A percentile compares a stretch with the other conserved stretches of the same genome.
Conservation (phyloP, 345 rosid species). For the Brassica incana region DNA sequence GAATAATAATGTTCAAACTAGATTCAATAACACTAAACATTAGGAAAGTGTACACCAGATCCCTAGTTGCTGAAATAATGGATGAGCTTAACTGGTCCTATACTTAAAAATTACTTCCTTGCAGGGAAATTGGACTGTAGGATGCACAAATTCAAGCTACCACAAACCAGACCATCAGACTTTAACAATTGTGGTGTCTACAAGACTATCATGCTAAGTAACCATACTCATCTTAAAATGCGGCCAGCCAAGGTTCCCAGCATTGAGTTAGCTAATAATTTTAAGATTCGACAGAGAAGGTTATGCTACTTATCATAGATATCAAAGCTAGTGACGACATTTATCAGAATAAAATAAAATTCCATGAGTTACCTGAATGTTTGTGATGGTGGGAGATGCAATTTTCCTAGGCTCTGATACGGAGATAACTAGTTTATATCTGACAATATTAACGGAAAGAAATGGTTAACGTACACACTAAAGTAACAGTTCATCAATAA, state of each 20-base stretch:
- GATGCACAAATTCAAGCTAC: constrained; percentile 6
- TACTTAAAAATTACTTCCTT: neutral
- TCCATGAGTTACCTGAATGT: constrained; percentile 66
- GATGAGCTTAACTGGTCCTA: neutral
- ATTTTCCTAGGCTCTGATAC: constrained; percentile 82
- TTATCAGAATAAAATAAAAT: neutral
- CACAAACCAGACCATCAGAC: constrained; percentile 14
- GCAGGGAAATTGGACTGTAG: constrained; percentile 13
- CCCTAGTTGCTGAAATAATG: constrained; percentile 11
- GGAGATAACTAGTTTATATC: constrained; percentile 83
- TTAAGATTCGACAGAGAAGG: neutral
- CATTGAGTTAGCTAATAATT: constrained; percentile 13
- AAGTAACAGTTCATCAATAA: neutral
- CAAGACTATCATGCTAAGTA: constrained; percentile 4
- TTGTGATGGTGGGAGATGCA: constrained; percentile 72
- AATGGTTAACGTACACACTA: constrained; percentile 7
- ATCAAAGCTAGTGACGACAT: neutral
- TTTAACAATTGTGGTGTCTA: constrained; percentile 9
- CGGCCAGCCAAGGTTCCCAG: constrained; percentile 12
- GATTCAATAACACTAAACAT: neutral
- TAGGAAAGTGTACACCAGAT: constrained; percentile 3
- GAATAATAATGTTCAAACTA: neutral
- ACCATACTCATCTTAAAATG: constrained; percentile 12
- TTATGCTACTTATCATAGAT: constrained; percentile 1
- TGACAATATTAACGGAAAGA: constrained; percentile 41